phyloP scores from a whole-genome alignment of 148 eudicot species.

The Chenopodium album region DNA sequence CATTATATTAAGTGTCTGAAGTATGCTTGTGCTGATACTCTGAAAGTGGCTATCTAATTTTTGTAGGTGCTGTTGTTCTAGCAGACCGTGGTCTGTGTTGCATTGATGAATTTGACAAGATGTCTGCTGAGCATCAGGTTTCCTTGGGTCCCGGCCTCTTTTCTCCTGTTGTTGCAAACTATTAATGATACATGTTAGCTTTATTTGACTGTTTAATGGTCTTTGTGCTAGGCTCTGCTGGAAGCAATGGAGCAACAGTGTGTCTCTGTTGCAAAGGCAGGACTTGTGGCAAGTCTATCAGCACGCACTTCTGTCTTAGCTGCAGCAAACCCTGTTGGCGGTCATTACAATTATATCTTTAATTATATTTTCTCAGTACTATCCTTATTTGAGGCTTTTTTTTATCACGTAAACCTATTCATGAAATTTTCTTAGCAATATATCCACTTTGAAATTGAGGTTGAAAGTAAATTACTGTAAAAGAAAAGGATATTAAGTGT shows the following conservation, averaged over 20 bases:
- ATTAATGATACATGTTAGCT: not conserved
- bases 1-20: not conserved
- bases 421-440: not conserved
- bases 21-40: conserved; percentile 13
- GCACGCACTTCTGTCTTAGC: conserved; percentile 97
- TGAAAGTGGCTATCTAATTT: conserved; percentile 4
- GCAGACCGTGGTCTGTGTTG: conserved; percentile 97
- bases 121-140: conserved; percentile 99
- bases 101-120: conserved; percentile 98
- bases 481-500: not conserved
- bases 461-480: not conserved
- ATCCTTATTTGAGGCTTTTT: not conserved
- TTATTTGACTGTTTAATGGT: conserved; percentile 13
- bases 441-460: not conserved
- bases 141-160: not conserved
- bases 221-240: conserved; percentile 59
- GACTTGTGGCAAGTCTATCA: conserved; percentile 94
- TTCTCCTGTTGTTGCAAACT: not conserved
- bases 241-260: conserved; percentile 99
- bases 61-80: conserved; percentile 93
- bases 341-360: conserved; percentile 68
- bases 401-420: not conserved
- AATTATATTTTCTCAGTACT: not conserved
- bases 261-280: conserved; percentile 98
- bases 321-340: conserved; percentile 98